A percentile compares a stretch with the other conserved stretches of the same genome.
These are phyloP conservation scores for Sphaceloma murrayae DNA, from an alignment of 2,329 filamentous ascomycete genomes.

Conservation along the genomic window DNA sequence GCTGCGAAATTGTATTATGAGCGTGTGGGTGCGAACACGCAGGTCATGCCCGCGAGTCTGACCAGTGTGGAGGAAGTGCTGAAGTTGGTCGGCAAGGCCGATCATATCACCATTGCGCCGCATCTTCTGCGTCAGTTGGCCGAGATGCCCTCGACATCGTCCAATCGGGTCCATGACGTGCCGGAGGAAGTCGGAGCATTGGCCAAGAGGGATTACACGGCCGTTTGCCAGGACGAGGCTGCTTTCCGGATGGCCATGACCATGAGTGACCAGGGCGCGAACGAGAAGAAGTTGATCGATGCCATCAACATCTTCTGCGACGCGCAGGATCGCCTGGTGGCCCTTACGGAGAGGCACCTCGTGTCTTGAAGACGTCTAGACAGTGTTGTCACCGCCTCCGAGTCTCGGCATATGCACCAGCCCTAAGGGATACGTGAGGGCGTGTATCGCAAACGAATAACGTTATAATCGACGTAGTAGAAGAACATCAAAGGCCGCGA, in stretches of 20 bases:
- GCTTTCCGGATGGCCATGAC: conserved; percentile 15
- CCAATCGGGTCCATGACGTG: background rate
- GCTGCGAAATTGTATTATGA: conserved; percentile 46
- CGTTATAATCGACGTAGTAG: too few species aligned
- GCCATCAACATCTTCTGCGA: conserved; percentile 19
- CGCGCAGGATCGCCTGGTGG: conserved; percentile 16
- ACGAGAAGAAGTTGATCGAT: conserved; percentile 18
- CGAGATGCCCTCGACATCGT: background rate
- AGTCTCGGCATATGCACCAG: too few species aligned
- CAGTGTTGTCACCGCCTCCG: background rate
- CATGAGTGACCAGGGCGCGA: background rate
- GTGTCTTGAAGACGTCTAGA: background rate
- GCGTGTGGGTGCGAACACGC: conserved; percentile 34
- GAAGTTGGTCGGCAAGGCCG: conserved; percentile 43
- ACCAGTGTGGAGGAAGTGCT: conserved; percentile 51
- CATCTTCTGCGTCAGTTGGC: conserved; percentile 36
- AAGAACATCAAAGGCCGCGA: too few species aligned
- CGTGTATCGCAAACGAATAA: too few species aligned
- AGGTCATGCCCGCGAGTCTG: conserved; percentile 49
- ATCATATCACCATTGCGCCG: conserved; percentile 52
- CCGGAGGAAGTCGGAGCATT: background rate
- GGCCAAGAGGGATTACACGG: background rate
- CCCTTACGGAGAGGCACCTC: conserved; percentile 5
- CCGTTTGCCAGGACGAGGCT: background rate
- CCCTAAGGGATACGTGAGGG: too few species aligned